These are phyloP conservation scores for Citrus sinensis DNA, from an alignment of 345 rosid species.

Conservation along the genomic window DVS_A1.0 CM039162.1:16544001-16544500, in stretches of 20 bases:
- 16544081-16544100: no score
- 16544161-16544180: background rate
- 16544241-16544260: background rate
- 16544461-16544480: conserved; percentile 2
- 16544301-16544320: background rate
- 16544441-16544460: conserved; percentile 7
- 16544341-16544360: background rate
- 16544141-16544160: background rate
- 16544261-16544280: no score
- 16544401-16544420: background rate
- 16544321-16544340: background rate
- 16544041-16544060: no score
- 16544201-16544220: background rate
- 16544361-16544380: background rate
- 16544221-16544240: background rate
- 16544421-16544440: background rate
- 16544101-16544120: no score
- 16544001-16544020: no score
- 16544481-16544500: conserved; percentile 19
- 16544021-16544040: no score
- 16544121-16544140: background rate
- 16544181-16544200: background rate
- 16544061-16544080: no score
- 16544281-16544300: background rate
- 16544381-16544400: background rate